A percentile compares a stretch with the other conserved stretches of the same genome.
phyloP scores from a whole-genome alignment of 768 basidiomycete genomes.

The Lentinula raphanica region DNA sequence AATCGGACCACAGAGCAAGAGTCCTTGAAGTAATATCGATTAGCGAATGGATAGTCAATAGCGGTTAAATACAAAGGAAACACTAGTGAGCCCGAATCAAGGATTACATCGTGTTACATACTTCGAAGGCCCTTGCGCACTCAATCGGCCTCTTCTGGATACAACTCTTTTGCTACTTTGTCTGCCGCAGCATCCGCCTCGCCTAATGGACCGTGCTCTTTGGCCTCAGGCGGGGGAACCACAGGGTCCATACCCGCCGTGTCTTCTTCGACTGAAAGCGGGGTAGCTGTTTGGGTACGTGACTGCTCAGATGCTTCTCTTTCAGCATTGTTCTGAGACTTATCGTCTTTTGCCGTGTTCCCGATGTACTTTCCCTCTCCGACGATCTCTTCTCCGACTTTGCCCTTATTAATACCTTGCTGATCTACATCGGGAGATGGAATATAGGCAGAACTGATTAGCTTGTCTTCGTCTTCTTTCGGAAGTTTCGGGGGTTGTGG shows the following conservation, averaged over 20 bases:
- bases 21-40: background rate
- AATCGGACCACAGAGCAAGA: background rate
- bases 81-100: no score
- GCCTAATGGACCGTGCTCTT: constrained; percentile 33
- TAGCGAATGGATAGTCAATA: background rate
- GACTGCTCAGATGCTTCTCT: constrained; percentile 5
- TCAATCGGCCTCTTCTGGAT: constrained; percentile 31
- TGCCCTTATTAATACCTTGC: background rate
- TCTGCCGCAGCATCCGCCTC: constrained; percentile 48
- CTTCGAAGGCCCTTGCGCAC: background rate
- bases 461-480: constrained; percentile 26
- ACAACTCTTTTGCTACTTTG: constrained; percentile 51
- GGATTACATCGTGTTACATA: background rate
- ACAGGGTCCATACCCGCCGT: constrained; percentile 5
- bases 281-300: background rate
- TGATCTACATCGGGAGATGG: background rate
- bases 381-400: constrained; percentile 6
- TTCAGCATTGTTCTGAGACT: background rate
- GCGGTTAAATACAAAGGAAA: background rate
- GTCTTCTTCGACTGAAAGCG: background rate
- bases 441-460: constrained; percentile 29
- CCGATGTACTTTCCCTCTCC: background rate
- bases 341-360: background rate
- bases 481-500: constrained; percentile 11
- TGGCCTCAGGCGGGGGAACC: constrained; percentile 5